Evolutionary conservation across 805 yeast genomes (phyloP).

Genomic region (Saccharomycopsis vini): DNA sequence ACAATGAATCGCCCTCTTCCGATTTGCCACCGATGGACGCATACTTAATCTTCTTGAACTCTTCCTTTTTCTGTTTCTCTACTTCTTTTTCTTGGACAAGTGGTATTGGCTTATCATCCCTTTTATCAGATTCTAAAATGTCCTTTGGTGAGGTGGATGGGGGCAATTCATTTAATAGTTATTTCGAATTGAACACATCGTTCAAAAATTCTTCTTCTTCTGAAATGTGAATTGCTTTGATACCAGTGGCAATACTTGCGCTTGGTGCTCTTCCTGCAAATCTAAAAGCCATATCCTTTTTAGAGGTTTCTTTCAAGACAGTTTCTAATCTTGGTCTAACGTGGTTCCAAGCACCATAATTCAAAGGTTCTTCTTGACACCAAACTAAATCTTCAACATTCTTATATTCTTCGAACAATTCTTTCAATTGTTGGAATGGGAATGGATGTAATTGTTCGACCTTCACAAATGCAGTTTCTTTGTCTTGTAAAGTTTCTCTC

Average conservation of each 20-base stretch:
- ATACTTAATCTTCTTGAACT: too few relatives aligned
- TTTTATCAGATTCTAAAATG: too few relatives aligned
- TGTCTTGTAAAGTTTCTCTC: constrained; percentile 69
- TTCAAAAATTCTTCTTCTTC: constrained; percentile 84
- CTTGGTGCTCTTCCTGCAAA: constrained; percentile 98
- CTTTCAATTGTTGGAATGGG: constrained; percentile 94
- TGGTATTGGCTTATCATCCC: too few relatives aligned
- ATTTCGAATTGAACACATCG: constrained; percentile 52
- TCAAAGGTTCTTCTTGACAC: constrained; percentile 98
- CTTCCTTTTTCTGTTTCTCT: too few relatives aligned
- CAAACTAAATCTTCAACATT: constrained; percentile 81
- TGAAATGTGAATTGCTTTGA: constrained; percentile 74
- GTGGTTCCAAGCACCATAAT: constrained; percentile 85
- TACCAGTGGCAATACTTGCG: constrained; percentile 97
- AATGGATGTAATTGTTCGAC: constrained; percentile 96
- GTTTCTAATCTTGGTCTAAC: constrained; percentile 79
- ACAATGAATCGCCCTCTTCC: too few relatives aligned
- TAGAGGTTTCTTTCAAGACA: constrained; percentile 63
- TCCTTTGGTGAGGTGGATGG: too few relatives aligned
- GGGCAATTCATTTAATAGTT: too few relatives aligned
- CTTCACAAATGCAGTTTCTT: constrained; percentile 78
- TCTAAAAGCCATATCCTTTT: constrained; percentile 48
- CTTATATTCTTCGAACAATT: constrained; percentile 71
- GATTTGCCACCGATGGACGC: too few relatives aligned
- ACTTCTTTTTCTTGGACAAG: too few relatives aligned